phyloP scores from a whole-genome alignment of 1,139 yeast species.

The Geotrichum fermentans region DNA sequence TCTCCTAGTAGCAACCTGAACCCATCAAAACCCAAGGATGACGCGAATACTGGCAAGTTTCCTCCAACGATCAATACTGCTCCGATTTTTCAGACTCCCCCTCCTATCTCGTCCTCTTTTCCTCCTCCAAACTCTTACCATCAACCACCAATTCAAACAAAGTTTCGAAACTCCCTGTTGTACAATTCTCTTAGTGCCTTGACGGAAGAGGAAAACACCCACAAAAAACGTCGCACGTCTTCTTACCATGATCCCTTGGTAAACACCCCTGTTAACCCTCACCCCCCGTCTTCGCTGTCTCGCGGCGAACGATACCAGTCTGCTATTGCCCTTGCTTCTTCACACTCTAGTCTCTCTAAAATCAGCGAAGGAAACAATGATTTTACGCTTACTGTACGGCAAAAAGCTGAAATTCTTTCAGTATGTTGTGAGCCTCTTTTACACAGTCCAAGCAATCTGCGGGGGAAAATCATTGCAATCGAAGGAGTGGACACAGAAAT shows the following conservation, averaged over 20 bases:
- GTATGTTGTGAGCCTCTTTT: constrained; percentile 27
- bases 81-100: neutral
- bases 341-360: constrained; percentile 1
- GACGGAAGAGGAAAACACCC: constrained; percentile 23
- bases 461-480: constrained; percentile 27
- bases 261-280: constrained; percentile 17
- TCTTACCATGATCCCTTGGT: constrained; percentile 33
- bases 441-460: constrained; percentile 2
- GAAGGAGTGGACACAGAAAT: constrained; percentile 29
- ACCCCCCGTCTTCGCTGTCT: constrained; percentile 9
- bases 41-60: neutral
- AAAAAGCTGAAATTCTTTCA: constrained; percentile 31
- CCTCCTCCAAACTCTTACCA: constrained; percentile 3
- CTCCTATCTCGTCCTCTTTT: neutral
- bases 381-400: constrained; percentile 23
- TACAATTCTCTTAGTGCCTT: constrained; percentile 20
- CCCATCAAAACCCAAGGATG: constrained; percentile 3
- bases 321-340: constrained; percentile 27
- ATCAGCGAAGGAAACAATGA: constrained; percentile 11
- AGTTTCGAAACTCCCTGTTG: constrained; percentile 12
- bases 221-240: constrained; percentile 31
- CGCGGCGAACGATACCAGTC: constrained; percentile 28
- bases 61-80: neutral
- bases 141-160: constrained; percentile 10
- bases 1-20: constrained; percentile 2